phyloP scores from a whole-genome alignment of 2,329 filamentous ascomycete genomes.

The Periconia sp. region DNA sequence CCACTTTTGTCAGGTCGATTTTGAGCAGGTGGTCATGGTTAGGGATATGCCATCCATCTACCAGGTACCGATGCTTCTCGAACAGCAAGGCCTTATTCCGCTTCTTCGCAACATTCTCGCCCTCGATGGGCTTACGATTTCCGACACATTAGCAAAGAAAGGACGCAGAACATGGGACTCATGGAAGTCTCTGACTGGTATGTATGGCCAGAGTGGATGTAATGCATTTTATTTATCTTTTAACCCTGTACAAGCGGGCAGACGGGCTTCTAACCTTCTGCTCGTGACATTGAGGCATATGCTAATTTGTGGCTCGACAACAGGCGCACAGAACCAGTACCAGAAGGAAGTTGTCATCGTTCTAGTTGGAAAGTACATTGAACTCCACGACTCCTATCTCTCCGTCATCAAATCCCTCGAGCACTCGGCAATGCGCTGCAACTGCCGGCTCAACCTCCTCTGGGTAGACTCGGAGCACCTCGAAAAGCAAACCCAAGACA shows the following conservation, averaged over 20 bases:
- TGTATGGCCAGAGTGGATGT: too few species aligned
- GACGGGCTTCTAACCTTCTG: too few species aligned
- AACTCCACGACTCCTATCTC: constrained; percentile 84
- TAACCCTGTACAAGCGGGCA: too few species aligned
- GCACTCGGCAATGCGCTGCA: constrained; percentile 87
- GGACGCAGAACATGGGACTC: constrained; percentile 76
- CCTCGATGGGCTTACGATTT: constrained; percentile 63
- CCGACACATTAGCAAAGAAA: constrained; percentile 62
- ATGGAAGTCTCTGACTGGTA: constrained; percentile 78
- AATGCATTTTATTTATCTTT: too few species aligned
- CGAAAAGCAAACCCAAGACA: constrained; percentile 67
- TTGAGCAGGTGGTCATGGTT: constrained; percentile 84
- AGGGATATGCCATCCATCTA: constrained; percentile 90
- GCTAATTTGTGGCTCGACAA: too few species aligned
- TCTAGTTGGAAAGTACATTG: constrained; percentile 90
- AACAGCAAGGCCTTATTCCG: constrained; percentile 76
- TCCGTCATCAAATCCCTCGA: constrained; percentile 86
- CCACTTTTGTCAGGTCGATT: constrained; percentile 84
- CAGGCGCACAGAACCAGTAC: constrained; percentile 68
- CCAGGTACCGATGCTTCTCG: constrained; percentile 90
- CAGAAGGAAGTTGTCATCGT: constrained; percentile 78
- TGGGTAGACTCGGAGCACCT: constrained; percentile 88
- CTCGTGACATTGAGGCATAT: too few species aligned
- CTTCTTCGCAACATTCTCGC: constrained; percentile 70
- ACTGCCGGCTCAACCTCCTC: constrained; percentile 76